A percentile compares a stretch with the other conserved stretches of the same genome.
Conservation (phyloP, 2,329 filamentous ascomycete genomes). For the Colletotrichum agaves region DNA sequence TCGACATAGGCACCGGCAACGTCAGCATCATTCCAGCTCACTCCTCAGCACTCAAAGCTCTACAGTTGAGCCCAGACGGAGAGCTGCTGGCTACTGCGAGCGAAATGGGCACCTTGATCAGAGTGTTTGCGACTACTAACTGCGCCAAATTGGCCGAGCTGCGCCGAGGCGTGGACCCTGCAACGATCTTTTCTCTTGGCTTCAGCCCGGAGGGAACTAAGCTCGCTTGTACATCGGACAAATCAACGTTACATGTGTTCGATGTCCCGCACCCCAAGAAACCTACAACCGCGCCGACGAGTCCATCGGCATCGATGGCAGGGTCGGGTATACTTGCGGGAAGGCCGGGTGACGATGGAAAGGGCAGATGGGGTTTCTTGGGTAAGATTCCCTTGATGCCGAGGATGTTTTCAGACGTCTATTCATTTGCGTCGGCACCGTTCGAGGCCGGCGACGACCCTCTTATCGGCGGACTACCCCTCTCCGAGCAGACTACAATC, state of each 20-base stretch:
- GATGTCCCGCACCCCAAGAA: constrained; percentile 75
- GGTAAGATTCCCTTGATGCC: constrained; percentile 87
- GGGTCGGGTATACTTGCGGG: constrained; percentile 38
- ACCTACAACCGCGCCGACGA: constrained; percentile 39
- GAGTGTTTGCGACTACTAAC: constrained; percentile 83
- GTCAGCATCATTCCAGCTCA: constrained; percentile 96
- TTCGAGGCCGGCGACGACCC: constrained; percentile 87
- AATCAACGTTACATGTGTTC: constrained; percentile 94
- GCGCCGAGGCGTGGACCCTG: constrained; percentile 87
- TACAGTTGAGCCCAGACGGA: constrained; percentile 83
- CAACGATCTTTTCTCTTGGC: constrained; percentile 85
- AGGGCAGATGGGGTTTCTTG: constrained; percentile 86
- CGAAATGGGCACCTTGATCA: constrained; percentile 88
- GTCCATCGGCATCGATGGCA: constrained; percentile 40
- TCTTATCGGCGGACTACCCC: constrained; percentile 55
- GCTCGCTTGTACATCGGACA: constrained; percentile 94
- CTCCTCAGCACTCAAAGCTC: constrained; percentile 78
- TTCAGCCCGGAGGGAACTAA: constrained; percentile 85
- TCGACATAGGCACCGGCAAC: constrained; percentile 80
- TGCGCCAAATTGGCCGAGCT: constrained; percentile 86
- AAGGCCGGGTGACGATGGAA: constrained; percentile 58
- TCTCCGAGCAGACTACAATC: constrained; percentile 57
- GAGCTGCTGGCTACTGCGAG: constrained; percentile 89
- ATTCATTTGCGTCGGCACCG: constrained; percentile 82
- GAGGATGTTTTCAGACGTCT: constrained; percentile 87